Evolutionary conservation across 805 yeast genomes (phyloP), one percentile per base, ranked within the genome.

Genomic region (Ogataea minuta): DNA sequence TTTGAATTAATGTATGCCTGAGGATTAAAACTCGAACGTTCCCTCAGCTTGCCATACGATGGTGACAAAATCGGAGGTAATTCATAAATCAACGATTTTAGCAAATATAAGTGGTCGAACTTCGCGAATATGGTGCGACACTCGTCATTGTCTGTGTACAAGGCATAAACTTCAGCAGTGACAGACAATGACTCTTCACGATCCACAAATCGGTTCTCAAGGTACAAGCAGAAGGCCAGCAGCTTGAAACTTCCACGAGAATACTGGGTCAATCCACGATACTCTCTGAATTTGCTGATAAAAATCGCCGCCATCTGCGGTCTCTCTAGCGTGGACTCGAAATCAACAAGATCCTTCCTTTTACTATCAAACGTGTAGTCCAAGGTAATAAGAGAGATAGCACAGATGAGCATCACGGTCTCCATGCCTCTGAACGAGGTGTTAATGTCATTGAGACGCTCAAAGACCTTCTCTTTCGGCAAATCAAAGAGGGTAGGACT

Each of bases 1-100:
- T 32, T 5, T 13, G 14, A 4, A 8, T 14, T 25, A 15, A n/a
- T 3, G 13, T 5, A 12, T 9, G 23, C 28, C 16, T 34, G 32
- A n/a, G 38, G 27, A 9, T 25, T 13, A 5, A 34, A 35, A n/a
- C 37, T 27, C 16, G 12, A n/a, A n/a, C 16, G 12, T 11, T 23
- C 21, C 16, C 12, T 12, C 20, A 28, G 10, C 6, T 25, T 27
- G 12, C n/a, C 25, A 7, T 13, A 19, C 8, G 29, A 8, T 9
- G 32, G 11, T 7, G 45, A 33, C 23, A 46, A 36, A 20, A 38
- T 28, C 28, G 53, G 52, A 13, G 26, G 31, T 12, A 16, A 16
- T 16, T 47, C 49, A 13, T 24, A 19, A 25, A 52, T 43, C 28
- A 52, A 35, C 16, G 49, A 49, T 40, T 49, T 44, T 8, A 49